These are phyloP conservation scores for Malus domestica DNA, from an alignment of 306 rosid genomes.

Conservation along the genomic window DNA sequence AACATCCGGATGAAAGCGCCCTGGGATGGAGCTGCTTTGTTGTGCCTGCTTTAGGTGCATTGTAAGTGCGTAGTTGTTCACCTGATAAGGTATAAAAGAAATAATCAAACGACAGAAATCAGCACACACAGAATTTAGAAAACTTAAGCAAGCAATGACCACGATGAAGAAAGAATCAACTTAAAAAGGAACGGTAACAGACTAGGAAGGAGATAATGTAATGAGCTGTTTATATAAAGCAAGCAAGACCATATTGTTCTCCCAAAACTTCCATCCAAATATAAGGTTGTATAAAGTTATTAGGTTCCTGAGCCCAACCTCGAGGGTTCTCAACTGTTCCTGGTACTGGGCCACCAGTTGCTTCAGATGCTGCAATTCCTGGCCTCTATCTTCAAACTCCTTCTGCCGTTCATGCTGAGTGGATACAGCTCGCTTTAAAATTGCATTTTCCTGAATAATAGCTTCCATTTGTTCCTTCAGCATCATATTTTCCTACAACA, in stretches of 20 bases:
- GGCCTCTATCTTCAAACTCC: slow-evolving; percentile 54
- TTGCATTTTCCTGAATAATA: slow-evolving; percentile 64
- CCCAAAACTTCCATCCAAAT: not conserved
- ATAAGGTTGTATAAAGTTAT: not conserved
- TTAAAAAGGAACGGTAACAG: not conserved
- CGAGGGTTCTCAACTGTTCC: slow-evolving; percentile 76
- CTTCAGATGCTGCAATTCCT: slow-evolving; percentile 67
- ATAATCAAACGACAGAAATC: not conserved
- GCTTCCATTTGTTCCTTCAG: slow-evolving; percentile 70
- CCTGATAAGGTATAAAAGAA: slow-evolving; percentile 20
- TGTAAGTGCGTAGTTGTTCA: slow-evolving; percentile 78
- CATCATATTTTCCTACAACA: slow-evolving; percentile 57
- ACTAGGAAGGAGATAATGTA: not conserved
- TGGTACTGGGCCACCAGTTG: slow-evolving; percentile 69
- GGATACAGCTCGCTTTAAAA: slow-evolving; percentile 68
- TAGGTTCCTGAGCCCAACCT: slow-evolving; percentile 31
- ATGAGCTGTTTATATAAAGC: not conserved
- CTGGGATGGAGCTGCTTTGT: slow-evolving; percentile 77
- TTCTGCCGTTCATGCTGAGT: slow-evolving; percentile 73
- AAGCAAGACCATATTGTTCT: not conserved
- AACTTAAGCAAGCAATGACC: not conserved
- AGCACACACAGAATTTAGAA: not conserved
- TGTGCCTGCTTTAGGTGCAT: slow-evolving; percentile 83
- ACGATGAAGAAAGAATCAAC: not conserved
- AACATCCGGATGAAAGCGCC: slow-evolving; percentile 77